phyloP scores from a whole-genome alignment of 2,329 filamentous ascomycete genomes.

The Curvularia sp. region DNA sequence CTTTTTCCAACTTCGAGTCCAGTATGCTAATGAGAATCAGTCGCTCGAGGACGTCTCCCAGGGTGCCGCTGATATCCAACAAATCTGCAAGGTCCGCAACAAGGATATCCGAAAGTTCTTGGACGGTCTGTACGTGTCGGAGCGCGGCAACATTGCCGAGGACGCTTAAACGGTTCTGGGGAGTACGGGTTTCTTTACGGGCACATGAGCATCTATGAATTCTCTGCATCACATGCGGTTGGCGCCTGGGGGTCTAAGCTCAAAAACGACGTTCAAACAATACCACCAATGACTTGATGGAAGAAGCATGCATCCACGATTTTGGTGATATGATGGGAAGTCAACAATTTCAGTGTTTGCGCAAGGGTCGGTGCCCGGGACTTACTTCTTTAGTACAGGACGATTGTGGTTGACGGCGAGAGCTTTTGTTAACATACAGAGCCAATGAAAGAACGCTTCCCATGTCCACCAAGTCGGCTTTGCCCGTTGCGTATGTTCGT shows the following conservation, averaged over 20 bases:
- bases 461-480: neutral
- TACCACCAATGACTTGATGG: conserved; percentile 42
- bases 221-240: conserved; percentile 51
- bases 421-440: conserved; percentile 7
- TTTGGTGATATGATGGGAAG: conserved; percentile 16
- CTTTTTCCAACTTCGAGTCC: neutral
- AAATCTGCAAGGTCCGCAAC: conserved; percentile 99
- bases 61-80: conserved; percentile 98
- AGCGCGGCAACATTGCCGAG: conserved; percentile 93
- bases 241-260: conserved; percentile 51
- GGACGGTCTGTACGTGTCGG: conserved; percentile 99
- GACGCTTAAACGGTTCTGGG: conserved; percentile 53
- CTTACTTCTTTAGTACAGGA: conserved; percentile 10
- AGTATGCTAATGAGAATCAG: conserved; percentile 36
- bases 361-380: conserved; percentile 9
- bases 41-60: conserved; percentile 97
- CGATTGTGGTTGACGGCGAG: conserved; percentile 8
- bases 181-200: conserved; percentile 51
- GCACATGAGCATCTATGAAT: conserved; percentile 52
- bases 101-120: conserved; percentile 99
- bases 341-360: conserved; percentile 16
- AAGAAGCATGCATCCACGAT: conserved; percentile 23
- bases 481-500: neutral
- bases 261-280: conserved; percentile 52
- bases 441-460: conserved; percentile 7